A percentile compares a stretch with the other conserved stretches of the same genome.
Evolutionary conservation across 495 filamentous ascomycete genomes (phyloP).

Genomic region (Astrocystis sublimbata): DNA sequence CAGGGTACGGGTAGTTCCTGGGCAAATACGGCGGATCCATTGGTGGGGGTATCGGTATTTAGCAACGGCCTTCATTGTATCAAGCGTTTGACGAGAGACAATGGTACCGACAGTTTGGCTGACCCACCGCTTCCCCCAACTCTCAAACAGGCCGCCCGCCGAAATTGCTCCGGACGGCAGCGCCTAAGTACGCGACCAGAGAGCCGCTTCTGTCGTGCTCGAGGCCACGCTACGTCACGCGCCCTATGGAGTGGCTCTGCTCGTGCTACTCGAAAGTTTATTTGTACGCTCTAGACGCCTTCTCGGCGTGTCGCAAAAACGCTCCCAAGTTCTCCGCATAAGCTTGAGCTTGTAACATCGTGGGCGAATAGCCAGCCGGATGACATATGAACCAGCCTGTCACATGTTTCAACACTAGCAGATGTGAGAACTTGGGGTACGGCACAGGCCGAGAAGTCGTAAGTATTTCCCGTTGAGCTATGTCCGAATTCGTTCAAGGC

Average conservation of each 20-base stretch:
- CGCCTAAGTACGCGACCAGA: not conserved
- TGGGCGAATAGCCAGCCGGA: not conserved
- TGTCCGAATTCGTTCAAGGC: not conserved
- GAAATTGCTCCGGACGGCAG: slow-evolving; percentile 1
- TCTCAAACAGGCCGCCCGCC: not conserved
- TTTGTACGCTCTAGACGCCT: not conserved
- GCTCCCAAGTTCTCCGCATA: not conserved
- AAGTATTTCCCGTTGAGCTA: not conserved
- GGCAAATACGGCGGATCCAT: not conserved
- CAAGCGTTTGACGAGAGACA: slow-evolving; percentile 6
- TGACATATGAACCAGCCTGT: not conserved
- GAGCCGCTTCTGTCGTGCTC: slow-evolving; percentile 6
- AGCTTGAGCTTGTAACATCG: not conserved
- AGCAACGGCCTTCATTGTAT: not conserved
- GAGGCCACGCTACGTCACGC: slow-evolving; percentile 12
- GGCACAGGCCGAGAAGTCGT: not conserved
- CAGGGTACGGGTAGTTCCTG: slow-evolving; percentile 15
- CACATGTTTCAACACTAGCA: slow-evolving; percentile 3
- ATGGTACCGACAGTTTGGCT: slow-evolving; percentile 18
- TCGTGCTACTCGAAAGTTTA: slow-evolving; percentile 1
- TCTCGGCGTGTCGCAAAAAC: not conserved
- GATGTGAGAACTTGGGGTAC: slow-evolving; percentile 7
- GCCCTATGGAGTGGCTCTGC: not conserved
- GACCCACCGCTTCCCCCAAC: slow-evolving; percentile 1
- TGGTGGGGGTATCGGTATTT: not conserved